Evolutionary conservation across 768 basidiomycete genomes (phyloP).

Genomic region (Phylloporus arenicola): DNA sequence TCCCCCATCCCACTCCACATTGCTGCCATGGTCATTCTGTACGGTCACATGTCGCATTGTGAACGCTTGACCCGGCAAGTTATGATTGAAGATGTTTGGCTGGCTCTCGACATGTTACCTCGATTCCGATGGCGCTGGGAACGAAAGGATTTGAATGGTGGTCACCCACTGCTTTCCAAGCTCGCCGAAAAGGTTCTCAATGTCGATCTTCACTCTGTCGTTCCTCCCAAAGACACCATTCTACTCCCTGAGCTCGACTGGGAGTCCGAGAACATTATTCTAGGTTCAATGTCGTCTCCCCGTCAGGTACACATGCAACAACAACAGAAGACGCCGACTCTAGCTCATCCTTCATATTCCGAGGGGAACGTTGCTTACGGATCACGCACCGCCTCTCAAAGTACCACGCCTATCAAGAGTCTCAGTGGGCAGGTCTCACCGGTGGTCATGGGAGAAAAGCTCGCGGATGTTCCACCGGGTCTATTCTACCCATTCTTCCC

Average conservation of each 20-base stretch:
- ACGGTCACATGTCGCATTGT: slow-evolving; percentile 78
- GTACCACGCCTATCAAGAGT: slow-evolving; percentile 27
- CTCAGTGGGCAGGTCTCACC: slow-evolving; percentile 16
- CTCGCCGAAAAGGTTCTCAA: slow-evolving; percentile 78
- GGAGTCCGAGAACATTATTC: slow-evolving; percentile 36
- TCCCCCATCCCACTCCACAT: slow-evolving; percentile 87
- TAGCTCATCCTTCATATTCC: slow-evolving; percentile 31
- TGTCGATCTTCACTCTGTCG: slow-evolving; percentile 59
- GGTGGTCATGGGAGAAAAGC: slow-evolving; percentile 27
- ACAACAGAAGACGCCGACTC: slow-evolving; percentile 35
- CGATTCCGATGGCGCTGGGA: slow-evolving; percentile 92
- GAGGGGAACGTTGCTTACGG: slow-evolving; percentile 30
- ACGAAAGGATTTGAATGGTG: slow-evolving; percentile 72
- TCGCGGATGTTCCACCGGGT: slow-evolving; percentile 63
- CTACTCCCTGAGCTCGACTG: slow-evolving; percentile 42
- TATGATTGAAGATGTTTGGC: slow-evolving; percentile 78
- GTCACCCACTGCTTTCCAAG: slow-evolving; percentile 78
- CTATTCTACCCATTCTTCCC: slow-evolving; percentile 80
- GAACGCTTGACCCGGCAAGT: slow-evolving; percentile 57
- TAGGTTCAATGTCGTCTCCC: slow-evolving; percentile 26
- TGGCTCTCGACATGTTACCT: slow-evolving; percentile 83
- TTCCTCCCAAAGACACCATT: slow-evolving; percentile 35
- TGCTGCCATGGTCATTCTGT: slow-evolving; percentile 87
- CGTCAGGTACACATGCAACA: slow-evolving; percentile 26
- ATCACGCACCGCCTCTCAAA: slow-evolving; percentile 22